Conservation (phyloP, 805 yeast genomes). For the Scheffersomyces amazonensis region DNA sequence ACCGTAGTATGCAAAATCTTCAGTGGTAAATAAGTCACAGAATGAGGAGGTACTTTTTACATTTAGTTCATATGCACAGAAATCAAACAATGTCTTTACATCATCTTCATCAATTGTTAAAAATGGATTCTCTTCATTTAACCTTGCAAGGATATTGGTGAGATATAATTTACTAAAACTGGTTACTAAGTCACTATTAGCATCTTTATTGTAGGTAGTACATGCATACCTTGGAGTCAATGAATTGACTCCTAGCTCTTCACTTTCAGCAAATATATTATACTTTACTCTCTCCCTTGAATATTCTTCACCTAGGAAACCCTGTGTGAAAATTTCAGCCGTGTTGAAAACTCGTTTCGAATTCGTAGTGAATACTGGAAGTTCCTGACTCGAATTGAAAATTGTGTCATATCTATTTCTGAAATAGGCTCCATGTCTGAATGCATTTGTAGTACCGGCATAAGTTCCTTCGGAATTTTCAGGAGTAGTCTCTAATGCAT, state of each 20-base stretch:
- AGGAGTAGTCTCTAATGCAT: slow-evolving; percentile 48
- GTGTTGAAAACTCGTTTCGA: slow-evolving; percentile 52
- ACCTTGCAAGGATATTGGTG: slow-evolving; percentile 50
- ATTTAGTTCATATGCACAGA: slow-evolving; percentile 73
- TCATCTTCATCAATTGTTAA: slow-evolving; percentile 49
- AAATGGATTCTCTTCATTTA: slow-evolving; percentile 51
- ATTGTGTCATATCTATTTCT: slow-evolving; percentile 45
- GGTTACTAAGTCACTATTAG: slow-evolving; percentile 17
- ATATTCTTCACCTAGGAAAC: slow-evolving; percentile 46
- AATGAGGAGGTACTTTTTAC: slow-evolving; percentile 60
- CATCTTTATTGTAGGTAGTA: slow-evolving; percentile 28
- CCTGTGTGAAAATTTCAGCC: slow-evolving; percentile 50
- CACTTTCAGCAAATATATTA: slow-evolving; percentile 42
- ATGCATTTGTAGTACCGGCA: slow-evolving; percentile 47
- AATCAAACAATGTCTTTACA: slow-evolving; percentile 46
- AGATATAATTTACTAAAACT: slow-evolving; percentile 39
- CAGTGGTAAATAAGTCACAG: slow-evolving; percentile 60
- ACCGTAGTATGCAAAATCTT: slow-evolving; percentile 59
- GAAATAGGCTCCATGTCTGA: slow-evolving; percentile 40
- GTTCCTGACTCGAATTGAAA: slow-evolving; percentile 24
- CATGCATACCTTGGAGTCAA: slow-evolving; percentile 48
- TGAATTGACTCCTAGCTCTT: slow-evolving; percentile 48
- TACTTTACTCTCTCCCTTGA: slow-evolving; percentile 16
- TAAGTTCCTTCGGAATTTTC: slow-evolving; percentile 41
- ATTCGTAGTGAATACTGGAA: slow-evolving; percentile 51